Percentiles rank a stretch among this genome's conserved stretches.
phyloP scores from a whole-genome alignment of 805 yeast genomes.

The Lachancea kluyveri region DNA sequence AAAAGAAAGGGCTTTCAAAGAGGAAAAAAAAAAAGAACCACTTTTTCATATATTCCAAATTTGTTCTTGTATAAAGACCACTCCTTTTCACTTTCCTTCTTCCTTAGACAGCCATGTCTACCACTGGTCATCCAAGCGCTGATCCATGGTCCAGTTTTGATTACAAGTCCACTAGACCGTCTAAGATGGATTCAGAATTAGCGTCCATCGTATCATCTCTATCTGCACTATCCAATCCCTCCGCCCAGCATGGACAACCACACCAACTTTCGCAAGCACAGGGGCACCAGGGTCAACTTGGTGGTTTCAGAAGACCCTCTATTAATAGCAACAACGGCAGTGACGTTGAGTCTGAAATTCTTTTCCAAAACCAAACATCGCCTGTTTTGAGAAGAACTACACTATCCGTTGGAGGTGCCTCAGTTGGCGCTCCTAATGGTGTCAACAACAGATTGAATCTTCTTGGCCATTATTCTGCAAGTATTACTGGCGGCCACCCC shows the following conservation, averaged over 20 bases:
- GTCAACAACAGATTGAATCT: conserved; percentile 14
- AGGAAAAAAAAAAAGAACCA: too few relatives aligned
- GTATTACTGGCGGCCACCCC: conserved; percentile 21
- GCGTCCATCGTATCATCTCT: conserved; percentile 33
- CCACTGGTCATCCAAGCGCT: conserved; percentile 4
- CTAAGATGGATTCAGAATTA: conserved; percentile 27
- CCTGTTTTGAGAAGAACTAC: conserved; percentile 23
- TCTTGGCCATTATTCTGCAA: conserved; percentile 23
- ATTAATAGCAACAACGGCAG: conserved; percentile 18
- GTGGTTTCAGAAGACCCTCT: conserved; percentile 29
- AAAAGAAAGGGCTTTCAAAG: too few relatives aligned
- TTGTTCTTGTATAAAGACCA: too few relatives aligned
- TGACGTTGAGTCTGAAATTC: conserved; percentile 20
- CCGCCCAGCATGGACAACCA: conserved; percentile 8
- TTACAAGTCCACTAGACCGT: conserved; percentile 1
- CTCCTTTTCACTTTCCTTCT: too few relatives aligned
- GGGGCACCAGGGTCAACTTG: conserved; percentile 18
- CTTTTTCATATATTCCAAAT: too few relatives aligned
- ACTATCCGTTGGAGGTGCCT: conserved; percentile 25
- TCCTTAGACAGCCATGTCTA: too few relatives aligned
- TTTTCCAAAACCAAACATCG: conserved; percentile 12
- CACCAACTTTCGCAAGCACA: conserved; percentile 5
- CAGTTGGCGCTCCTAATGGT: conserved; percentile 9
- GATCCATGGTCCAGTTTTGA: conserved; percentile 5
- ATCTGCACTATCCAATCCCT: conserved; percentile 26